Evolutionary conservation across 345 rosid genomes (phyloP), one percentile per base, ranked within the genome.

Genomic region (Carallia pectinifolia): DNA sequence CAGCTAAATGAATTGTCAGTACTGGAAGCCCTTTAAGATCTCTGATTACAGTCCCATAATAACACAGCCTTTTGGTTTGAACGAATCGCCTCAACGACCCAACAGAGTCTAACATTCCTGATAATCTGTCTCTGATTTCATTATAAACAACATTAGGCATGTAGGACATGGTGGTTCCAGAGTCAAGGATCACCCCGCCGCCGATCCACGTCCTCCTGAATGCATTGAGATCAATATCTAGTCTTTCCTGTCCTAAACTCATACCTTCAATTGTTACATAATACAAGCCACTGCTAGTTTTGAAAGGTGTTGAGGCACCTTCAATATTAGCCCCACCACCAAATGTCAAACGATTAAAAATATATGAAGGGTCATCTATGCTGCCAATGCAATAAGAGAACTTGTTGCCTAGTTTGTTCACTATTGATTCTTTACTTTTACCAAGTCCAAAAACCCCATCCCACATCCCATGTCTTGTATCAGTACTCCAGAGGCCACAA

Each of bases 361-460:
- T 23, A 40, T 82, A 86, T 61, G 62, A n/a, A 29, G 81, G 83
- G 62, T 87, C 85, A 19, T 44, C 40, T 61, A 80, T 31, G 34
- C 74, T 81, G 9, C 89, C 85, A 0, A 86, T 68, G 76, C 92
- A 89, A 62, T 86, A 89, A 1, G 90, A 89, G 69, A 87, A 86
- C 31, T 70, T 80, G 12, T 82, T 80, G 16, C 85, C 90, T 4
- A 87, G 68, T 67, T 83, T 83, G n/a, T 79, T 70, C 2, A 81
- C 79, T 12, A 83, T 29, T 0, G 92, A 89, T 31, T 79, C 62
- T 0, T 59, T 69, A 54, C 69, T 73, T 38, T 70, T 67, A 53
- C 91, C 88, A n/a, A 82, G 79, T 15, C 88, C 88, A 33, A 88
- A 64, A 9, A 85, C 71, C 33, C 90, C 92, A 1, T 80, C 76